Evolutionary conservation across 2,329 filamentous ascomycete species (phyloP), one percentile per base, ranked within the genome.

Genomic region (Fusarium sublunatum): DNA sequence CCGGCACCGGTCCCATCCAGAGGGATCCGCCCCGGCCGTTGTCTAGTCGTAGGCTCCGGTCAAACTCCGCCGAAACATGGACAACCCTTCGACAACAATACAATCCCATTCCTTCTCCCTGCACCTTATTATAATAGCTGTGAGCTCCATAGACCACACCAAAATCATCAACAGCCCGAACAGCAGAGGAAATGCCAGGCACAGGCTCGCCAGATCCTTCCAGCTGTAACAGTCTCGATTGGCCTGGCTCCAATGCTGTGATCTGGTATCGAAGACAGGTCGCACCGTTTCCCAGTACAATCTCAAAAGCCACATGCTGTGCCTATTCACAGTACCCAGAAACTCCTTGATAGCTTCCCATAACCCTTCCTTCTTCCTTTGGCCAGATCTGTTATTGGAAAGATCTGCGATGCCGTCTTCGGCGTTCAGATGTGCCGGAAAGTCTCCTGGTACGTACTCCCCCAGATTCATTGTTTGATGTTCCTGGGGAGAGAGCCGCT

Each of bases 211-310:
- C 31, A 56, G 64, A 43, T 76, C 72, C 40, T 48, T 43, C 57
- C 70, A 58, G 2, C 67, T 72, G 29, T 58, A 50, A 39, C 72
- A 53, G 19, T 69, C 50, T 31, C 53, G 68, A 13, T 58, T 61
- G 25, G 69, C 64, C 34, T 69, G 61, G 49, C 63, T 51, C 75
- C 78, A 76, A 50, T 76, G 70, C 29, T 73, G 67, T 26, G 79
- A 81, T 3, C 71, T 62, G 7, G 65, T 60, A 64, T 79, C 68
- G 54, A 82, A 78, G 11, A 80, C 76, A 3, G 78, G 79, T 44
- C 66, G 66, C 13, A 81, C 72, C 11, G 75, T 57, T 36, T 51
- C 55, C 76, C 72, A 79, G 67, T 79, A 81, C 26, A 72, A 39
- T n/a, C 29, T 50, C 26, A 72, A 34, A 31, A 73, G 26, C 36